Evolutionary conservation across 1,284 basidiomycete species (phyloP), one percentile per base, ranked within the genome.

Genomic region (Microstroma glucosiphilum): DNA sequence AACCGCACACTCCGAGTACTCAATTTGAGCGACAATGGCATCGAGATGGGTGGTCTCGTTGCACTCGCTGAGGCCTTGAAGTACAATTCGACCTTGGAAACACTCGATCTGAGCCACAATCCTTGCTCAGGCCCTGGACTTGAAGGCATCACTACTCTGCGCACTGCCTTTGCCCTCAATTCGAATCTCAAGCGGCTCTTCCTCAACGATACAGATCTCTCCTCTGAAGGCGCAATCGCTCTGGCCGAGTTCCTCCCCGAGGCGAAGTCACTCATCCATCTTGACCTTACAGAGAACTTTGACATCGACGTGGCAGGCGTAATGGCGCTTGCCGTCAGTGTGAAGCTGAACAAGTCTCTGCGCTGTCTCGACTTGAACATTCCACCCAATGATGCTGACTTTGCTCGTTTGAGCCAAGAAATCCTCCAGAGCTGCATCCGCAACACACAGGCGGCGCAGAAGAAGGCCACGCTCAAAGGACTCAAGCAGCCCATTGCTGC

Each of bases 171-270:
- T 79, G 93, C 91, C 0, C 84, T 96, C 65, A 96, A 97, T 79
- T 89, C 88, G 1, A 88, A 91, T 0, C 85, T 97, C 40, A 96
- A 94, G 79, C 87, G 93, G 0, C 83, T 99, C 41, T 97, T 96
- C 82, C 84, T 98, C 26, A 87, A 89, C 15, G 87, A 88, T 4
- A 96, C 93, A 0, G 83, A 84, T 6, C 84, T 98, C 71, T 86
- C 86, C 0, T 89, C 91, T 0, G 83, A 89, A 1, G 92, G 91
- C 2, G 93, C 94, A 0, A 96, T 98, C 63, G 90, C 91, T 0
- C 85, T 98, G 1, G 94, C 94, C 2, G 93, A 97, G 80, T 97
- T 96, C 82, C 84, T 97, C 2, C 92, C 92, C 0, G 92, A 97
- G 77, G 89, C 90, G 0, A 85, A 84, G 26, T 89, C 88, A 0